Conservation (phyloP, 192 early-diverging fungal genomes). For the Dissophora ornata region DNA sequence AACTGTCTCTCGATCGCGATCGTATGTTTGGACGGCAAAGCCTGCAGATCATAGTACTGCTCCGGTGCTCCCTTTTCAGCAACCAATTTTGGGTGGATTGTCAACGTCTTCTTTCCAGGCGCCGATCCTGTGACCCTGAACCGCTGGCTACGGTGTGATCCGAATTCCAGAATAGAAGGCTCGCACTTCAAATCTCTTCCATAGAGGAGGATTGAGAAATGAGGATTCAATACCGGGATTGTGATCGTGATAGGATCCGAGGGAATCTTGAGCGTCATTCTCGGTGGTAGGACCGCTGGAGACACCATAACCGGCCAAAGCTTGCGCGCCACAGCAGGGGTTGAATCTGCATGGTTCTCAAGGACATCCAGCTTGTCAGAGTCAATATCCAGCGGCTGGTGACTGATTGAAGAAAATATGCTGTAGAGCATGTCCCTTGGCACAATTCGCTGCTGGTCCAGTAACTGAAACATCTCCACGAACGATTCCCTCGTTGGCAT, state of each 20-base stretch:
- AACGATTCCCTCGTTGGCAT: slow-evolving; percentile 35
- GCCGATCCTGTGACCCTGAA: slow-evolving; percentile 68
- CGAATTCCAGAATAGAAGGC: slow-evolving; percentile 68
- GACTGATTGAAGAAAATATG: slow-evolving; percentile 52
- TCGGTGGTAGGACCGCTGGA: slow-evolving; percentile 61
- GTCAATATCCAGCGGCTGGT: slow-evolving; percentile 61
- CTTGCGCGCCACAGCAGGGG: slow-evolving; percentile 14
- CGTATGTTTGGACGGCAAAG: slow-evolving; percentile 62
- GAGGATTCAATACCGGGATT: slow-evolving; percentile 66
- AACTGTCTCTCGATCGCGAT: slow-evolving; percentile 73
- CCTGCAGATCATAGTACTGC: slow-evolving; percentile 57
- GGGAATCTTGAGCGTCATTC: slow-evolving; percentile 65
- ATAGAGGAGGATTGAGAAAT: slow-evolving; percentile 67
- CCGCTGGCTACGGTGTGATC: slow-evolving; percentile 55
- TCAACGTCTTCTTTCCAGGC: slow-evolving; percentile 70
- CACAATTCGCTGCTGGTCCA: slow-evolving; percentile 49
- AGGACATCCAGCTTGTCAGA: slow-evolving; percentile 46
- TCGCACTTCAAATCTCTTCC: slow-evolving; percentile 68
- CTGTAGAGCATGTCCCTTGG: slow-evolving; percentile 30
- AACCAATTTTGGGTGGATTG: slow-evolving; percentile 55
- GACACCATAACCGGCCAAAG: slow-evolving; percentile 46
- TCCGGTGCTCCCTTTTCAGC: slow-evolving; percentile 60
- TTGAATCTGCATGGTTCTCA: neutral
- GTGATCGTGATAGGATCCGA: slow-evolving; percentile 65
- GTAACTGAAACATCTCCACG: slow-evolving; percentile 45